Base-by-base conservation (phyloP, 495 filamentous ascomycete genomes). In the Lasiosphaeria miniovina region DNA sequence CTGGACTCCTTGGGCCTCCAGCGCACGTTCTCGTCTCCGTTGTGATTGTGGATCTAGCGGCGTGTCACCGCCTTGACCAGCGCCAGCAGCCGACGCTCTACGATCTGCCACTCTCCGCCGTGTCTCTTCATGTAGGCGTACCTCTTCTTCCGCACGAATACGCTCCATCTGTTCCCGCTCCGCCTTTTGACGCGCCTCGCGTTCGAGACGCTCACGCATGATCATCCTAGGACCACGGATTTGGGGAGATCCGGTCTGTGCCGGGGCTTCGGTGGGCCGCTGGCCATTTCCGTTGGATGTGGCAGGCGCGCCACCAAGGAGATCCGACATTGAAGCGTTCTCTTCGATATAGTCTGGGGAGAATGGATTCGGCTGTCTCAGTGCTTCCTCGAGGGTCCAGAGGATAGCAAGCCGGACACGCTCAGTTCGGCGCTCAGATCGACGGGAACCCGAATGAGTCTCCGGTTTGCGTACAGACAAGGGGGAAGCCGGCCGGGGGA, bases 241-340 rank as follows among this genome's bases (percentile, higher is more conserved):
- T 3, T 74, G 73, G 52, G 80, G 80, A 1, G 81, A 83, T 33
- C 78, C 75, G 45, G 75, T 75, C 55, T 78, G 74, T 6, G 68
- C 65, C 32, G 78, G 74, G 8, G 78, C 71, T 32, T 73, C 72
- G 0, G 77, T 74, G 48, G 77, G 73, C 38, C 75, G 69, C 34
- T 68, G 58, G 77, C 63, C 71, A 65, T 78, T 76, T 61, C 77
- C 78, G 62, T 81, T 81, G 60, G 77, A 74, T 51, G 74, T 73
- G 73, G 71, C 68, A 58, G 77, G 74, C 69, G 76, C 74, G 60
- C 83, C 82, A 66, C 80, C 80, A 69, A 83, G 78, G 67, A 96
- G 77, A 74, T 96, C 89, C 65, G 94, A 87, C 94, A 98, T 98
- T 63, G 86, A 84, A 66, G 93, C 92, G 87, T 92, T 91, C 80